These are phyloP conservation scores for Taiozyma onychis DNA, from an alignment of 1,139 yeast species.

Conservation along the genomic window DNA sequence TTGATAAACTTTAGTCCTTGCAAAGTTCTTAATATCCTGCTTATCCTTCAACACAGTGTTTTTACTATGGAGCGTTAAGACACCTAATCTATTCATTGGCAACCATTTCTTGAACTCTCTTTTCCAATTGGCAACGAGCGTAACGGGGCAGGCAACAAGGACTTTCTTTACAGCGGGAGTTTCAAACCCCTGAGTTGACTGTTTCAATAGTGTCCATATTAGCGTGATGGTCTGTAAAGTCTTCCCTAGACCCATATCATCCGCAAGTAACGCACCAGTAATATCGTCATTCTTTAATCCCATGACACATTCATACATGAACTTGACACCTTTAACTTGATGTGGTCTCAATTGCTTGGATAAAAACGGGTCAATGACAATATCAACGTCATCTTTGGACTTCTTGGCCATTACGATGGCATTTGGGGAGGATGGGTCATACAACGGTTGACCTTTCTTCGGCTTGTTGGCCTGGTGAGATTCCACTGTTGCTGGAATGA, in stretches of 20 bases:
- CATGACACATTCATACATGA: conserved; percentile 78
- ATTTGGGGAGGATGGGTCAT: conserved; percentile 34
- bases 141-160: conserved; percentile 86
- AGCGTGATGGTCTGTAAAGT: conserved; percentile 81
- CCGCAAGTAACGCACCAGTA: conserved; percentile 81
- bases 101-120: conserved; percentile 89
- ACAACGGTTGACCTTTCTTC: conserved; percentile 29
- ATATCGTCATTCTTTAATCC: conserved; percentile 49
- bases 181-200: conserved; percentile 45
- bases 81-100: conserved; percentile 45
- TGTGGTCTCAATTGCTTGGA: conserved; percentile 63
- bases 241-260: conserved; percentile 97
- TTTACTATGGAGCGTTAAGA: conserved; percentile 46
- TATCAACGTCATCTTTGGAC: conserved; percentile 38
- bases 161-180: conserved; percentile 47
- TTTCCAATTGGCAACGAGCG: conserved; percentile 84
- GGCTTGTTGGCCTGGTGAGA: conserved; percentile 1
- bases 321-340: conserved; percentile 76
- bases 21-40: conserved; percentile 54
- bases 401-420: conserved; percentile 44
- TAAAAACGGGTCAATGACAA: conserved; percentile 66
- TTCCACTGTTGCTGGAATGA: conserved; percentile 9
- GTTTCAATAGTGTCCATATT: conserved; percentile 79
- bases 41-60: conserved; percentile 48
- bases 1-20: conserved; percentile 68